Percentiles rank a stretch among this genome's conserved stretches.
Evolutionary conservation across 1,284 basidiomycete genomes (phyloP).

Genomic region (Leccinum ponderosum): DNA sequence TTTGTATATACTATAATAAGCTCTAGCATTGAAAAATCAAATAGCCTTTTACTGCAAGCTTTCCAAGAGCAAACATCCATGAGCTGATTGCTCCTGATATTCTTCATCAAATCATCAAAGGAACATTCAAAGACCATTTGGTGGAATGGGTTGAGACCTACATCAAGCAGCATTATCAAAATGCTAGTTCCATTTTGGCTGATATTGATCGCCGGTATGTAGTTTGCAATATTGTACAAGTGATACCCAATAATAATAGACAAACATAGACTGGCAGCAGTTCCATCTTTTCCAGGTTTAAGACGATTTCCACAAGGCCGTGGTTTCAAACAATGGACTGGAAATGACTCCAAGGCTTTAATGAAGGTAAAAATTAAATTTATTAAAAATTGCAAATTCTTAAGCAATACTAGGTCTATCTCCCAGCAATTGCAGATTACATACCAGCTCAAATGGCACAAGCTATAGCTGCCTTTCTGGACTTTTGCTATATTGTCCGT

Average conservation of each 20-base stretch:
- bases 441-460: conserved; percentile 9
- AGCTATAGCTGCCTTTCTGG: conserved; percentile 6
- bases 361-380: not conserved
- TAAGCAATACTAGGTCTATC: conserved; percentile 4
- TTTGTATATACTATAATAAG: too few relatives aligned
- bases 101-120: not conserved
- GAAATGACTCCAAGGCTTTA: not conserved
- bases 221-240: too few relatives aligned
- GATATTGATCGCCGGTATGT: too few relatives aligned
- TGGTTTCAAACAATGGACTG: not conserved
- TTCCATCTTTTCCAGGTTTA: not conserved
- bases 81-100: not conserved
- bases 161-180: not conserved
- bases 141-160: not conserved
- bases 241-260: too few relatives aligned
- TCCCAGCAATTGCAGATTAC: conserved; percentile 13
- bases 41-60: too few relatives aligned
- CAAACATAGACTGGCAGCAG: too few relatives aligned
- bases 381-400: not conserved
- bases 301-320: not conserved
- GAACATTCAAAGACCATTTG: not conserved
- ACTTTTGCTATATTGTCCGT: conserved; percentile 8
- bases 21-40: too few relatives aligned
- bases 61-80: not conserved
- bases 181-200: too few relatives aligned